Conservation (phyloP, 2,329 filamentous ascomycete genomes). For the Diaporthe batatas region DNA sequence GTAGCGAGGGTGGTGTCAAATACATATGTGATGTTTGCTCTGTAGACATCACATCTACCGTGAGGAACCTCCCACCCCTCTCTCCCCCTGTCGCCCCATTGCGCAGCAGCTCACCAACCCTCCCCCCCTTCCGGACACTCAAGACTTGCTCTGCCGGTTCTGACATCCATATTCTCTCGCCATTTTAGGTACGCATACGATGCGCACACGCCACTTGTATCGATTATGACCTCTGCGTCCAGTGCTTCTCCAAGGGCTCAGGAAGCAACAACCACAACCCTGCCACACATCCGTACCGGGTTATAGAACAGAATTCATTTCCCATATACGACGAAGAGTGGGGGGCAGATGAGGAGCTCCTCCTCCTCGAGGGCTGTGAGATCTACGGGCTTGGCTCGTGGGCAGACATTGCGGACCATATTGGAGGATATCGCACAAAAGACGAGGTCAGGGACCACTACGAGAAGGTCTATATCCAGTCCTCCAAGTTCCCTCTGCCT, state of each 20-base stretch:
- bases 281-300: slow-evolving; percentile 86
- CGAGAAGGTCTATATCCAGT: slow-evolving; percentile 87
- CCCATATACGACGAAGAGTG: slow-evolving; percentile 95
- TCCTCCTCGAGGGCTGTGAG: slow-evolving; percentile 93
- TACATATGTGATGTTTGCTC: slow-evolving; percentile 98
- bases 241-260: slow-evolving; percentile 89
- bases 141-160: not conserved
- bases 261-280: slow-evolving; percentile 88
- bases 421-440: slow-evolving; percentile 93
- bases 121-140: not conserved
- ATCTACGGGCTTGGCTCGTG: slow-evolving; percentile 97
- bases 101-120: slow-evolving; percentile 1
- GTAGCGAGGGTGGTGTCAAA: slow-evolving; percentile 90
- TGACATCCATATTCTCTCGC: slow-evolving; percentile 7
- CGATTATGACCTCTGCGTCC: slow-evolving; percentile 97
- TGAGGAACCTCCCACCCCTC: slow-evolving; percentile 62
- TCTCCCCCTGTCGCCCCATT: not conserved
- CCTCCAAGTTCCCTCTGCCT: slow-evolving; percentile 86
- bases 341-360: slow-evolving; percentile 97
- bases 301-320: slow-evolving; percentile 98
- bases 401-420: slow-evolving; percentile 98
- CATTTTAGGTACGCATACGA: slow-evolving; percentile 85
- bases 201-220: slow-evolving; percentile 87
- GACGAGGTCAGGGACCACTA: slow-evolving; percentile 98
- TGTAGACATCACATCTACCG: slow-evolving; percentile 95